phyloP scores from a whole-genome alignment of 306 rosid species.

The Cicer pinnatifidum region DNA sequence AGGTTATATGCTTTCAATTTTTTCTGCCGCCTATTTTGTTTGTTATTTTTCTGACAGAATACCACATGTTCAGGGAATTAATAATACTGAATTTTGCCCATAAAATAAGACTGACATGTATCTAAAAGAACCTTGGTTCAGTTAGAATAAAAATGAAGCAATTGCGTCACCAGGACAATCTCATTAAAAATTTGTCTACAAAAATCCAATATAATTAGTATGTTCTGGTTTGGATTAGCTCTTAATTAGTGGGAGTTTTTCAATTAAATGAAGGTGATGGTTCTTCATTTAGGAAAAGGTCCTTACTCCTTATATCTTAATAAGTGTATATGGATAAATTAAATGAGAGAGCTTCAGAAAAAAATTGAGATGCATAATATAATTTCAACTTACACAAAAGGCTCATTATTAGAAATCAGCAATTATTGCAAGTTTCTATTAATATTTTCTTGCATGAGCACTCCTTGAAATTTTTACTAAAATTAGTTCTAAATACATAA shows the following conservation, averaged over 20 bases:
- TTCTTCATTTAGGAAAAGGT: not conserved
- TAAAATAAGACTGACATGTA: not conserved
- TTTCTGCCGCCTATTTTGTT: slow-evolving; percentile 61
- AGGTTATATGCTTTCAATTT: slow-evolving; percentile 75
- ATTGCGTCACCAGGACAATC: slow-evolving; percentile 1
- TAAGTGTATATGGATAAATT: too few relatives aligned
- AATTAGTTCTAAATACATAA: not conserved
- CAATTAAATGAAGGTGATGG: not conserved
- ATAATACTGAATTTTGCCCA: slow-evolving; percentile 1
- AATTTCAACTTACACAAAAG: too few relatives aligned
- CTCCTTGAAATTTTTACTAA: not conserved
- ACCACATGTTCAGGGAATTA: slow-evolving; percentile 34
- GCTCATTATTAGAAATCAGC: too few relatives aligned
- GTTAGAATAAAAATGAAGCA: slow-evolving; percentile 16
- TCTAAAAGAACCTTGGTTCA: not conserved
- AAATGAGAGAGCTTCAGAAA: too few relatives aligned
- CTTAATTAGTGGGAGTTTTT: not conserved
- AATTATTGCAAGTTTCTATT: too few relatives aligned
- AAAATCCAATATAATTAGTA: slow-evolving; percentile 4
- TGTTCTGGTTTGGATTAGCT: not conserved
- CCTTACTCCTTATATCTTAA: too few relatives aligned
- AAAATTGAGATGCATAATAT: too few relatives aligned
- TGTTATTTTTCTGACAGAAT: slow-evolving; percentile 49
- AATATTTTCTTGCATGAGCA: too few relatives aligned
- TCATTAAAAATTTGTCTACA: not conserved